Evolutionary conservation across 2,329 filamentous ascomycete species (phyloP), one percentile per base, ranked within the genome.

Genomic region (Plectosphaerella cucumerina): DNA sequence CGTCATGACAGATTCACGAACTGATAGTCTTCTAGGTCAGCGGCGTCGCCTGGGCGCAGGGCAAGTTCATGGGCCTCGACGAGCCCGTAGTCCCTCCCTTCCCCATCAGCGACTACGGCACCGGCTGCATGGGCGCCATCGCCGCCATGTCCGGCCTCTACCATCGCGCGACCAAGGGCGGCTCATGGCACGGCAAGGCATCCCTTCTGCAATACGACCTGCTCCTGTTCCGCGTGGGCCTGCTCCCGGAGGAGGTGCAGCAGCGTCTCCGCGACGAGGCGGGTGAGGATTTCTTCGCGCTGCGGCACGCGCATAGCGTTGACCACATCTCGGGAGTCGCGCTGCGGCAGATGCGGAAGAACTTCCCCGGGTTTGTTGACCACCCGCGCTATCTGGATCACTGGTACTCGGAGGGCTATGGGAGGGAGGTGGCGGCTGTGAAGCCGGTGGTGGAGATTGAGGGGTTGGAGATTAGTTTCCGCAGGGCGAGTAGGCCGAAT

Each of bases 161-260:
- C 59, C 76, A 78, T 58, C 76, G 86, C 31, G 80, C 85, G 0
- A 82, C 76, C 9, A 65, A 69, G 12, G 86, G 86, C 17, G 86
- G 86, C 1, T 86, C 82, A 1, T 88, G 85, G 73, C 73, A 83
- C 52, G 84, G 84, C 45, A 81, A 78, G 48, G 81, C 78, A 0
- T 85, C 82, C 2, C 70, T 89, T 17, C 74, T 84, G 59, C 85
- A 89, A 58, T 89, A 89, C 61, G 84, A 89, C 55, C 73, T 87
- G 1, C 75, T 86, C 3, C 74, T 89, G 20, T 78, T 87, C 59
- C 74, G 77, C 17, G 72, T 82, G 0, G 85, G 85, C 1, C 65
- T 80, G 37, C 81, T 87, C 53, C 70, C 80, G 0, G 68, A 72
- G 0, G 64, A 71, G 0, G 72, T 86, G 2, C 78, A 85, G 65